Conservation (phyloP, 371 early-diverging fungal genomes). For the Syncephalastrum racemosum region DNA sequence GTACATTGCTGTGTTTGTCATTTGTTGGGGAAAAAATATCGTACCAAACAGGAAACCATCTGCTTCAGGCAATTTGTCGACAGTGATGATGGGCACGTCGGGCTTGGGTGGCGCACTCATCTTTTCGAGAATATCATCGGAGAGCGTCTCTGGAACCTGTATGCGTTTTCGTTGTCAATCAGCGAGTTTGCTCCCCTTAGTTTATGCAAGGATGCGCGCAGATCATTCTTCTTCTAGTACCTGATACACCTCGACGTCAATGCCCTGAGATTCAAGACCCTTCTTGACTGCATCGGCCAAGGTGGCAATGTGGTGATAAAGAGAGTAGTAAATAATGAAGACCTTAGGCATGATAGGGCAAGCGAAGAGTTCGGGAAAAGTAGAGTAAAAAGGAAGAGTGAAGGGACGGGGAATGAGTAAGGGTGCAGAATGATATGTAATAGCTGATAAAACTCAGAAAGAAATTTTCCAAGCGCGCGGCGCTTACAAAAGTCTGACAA, state of each 20-base stretch:
- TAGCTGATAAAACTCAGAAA: too few relatives aligned
- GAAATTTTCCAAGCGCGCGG: too few relatives aligned
- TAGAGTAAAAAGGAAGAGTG: neutral
- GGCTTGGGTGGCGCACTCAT: slow-evolving; percentile 68
- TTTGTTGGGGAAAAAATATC: too few relatives aligned
- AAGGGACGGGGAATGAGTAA: too few relatives aligned
- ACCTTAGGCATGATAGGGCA: slow-evolving; percentile 34
- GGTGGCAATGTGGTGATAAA: slow-evolving; percentile 69
- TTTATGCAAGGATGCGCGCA: neutral
- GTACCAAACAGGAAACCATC: slow-evolving; percentile 80
- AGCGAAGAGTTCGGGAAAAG: neutral
- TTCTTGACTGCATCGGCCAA: slow-evolving; percentile 60
- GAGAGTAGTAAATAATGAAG: slow-evolving; percentile 62
- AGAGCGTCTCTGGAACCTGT: slow-evolving; percentile 61
- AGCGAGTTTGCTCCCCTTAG: neutral
- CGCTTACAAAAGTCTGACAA: too few relatives aligned
- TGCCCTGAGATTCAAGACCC: slow-evolving; percentile 53
- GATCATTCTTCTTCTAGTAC: slow-evolving; percentile 11
- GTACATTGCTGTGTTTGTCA: too few relatives aligned
- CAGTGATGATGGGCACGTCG: slow-evolving; percentile 61
- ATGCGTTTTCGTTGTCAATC: too few relatives aligned
- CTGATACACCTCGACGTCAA: slow-evolving; percentile 60
- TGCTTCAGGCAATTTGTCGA: slow-evolving; percentile 59
- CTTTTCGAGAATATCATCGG: slow-evolving; percentile 62
- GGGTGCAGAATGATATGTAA: too few relatives aligned